Base-by-base conservation (phyloP, 257 asterid genomes). In the Misopates orontium region DNA sequence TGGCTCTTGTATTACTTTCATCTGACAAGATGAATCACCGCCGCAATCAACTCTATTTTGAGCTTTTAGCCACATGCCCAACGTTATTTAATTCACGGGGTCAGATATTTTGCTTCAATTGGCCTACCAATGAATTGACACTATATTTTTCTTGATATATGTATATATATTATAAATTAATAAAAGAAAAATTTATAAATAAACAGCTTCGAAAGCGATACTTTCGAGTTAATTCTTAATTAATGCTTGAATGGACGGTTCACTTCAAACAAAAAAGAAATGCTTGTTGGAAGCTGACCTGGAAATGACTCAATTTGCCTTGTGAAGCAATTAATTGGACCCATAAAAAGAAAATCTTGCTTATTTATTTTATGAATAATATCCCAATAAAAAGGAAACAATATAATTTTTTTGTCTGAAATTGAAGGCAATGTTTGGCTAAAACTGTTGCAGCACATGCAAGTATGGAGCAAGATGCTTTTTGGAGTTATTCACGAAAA, bases 271-370 rank as follows among this genome's bases (percentile, higher is more conserved):
- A 22, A 50, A 19, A 5, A 50, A 50, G 3, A 50, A 12, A 52
- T 19, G 57, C 31, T 52, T 4, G 57, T 0, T 21, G 57, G 14
- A 62, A 62, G 56, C 44, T 62, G 24, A 17, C 47, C 49, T 63
- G 55, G 47, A 4, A 25, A 62, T 17, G 24, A 10, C 20, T 45
- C 20, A n/a, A 8, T 42, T 24, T 49, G 25, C 20, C 60, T 24
- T 59, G 18, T 49, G 44, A 23, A 17, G 20, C 47, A 60, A 47
- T n/a, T 63, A 24, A 47, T 32, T 48, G 19, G 48, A 48, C 58
- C 40, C 25, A 11, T 22, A 2, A 44, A 9, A 15, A 45, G 2
- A 14, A 45, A 13, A 13, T 45, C n/a, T 3, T 36, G 17, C 18
- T 28, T 28, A 28, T 28, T 28, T 28, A 7, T n/a, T n/a, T n/a